Evolutionary conservation across 192 early-diverging fungal genomes (phyloP).

Genomic region (Coemansia sp.): DNA sequence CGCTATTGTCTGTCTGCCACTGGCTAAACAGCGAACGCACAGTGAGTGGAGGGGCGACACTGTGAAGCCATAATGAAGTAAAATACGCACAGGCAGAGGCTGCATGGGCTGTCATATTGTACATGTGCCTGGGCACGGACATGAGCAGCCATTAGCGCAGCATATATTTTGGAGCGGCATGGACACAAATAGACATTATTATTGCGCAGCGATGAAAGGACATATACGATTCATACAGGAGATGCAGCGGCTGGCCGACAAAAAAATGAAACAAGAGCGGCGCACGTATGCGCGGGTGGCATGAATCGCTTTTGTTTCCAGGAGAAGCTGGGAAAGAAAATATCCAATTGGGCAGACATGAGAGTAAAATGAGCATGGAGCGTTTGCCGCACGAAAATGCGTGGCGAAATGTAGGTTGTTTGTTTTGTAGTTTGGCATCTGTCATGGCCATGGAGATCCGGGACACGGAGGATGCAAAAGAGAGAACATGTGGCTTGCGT

Average conservation of each 20-base stretch:
- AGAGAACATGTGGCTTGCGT: constrained; percentile 8
- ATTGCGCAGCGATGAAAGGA: background rate
- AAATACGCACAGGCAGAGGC: background rate
- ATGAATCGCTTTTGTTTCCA: background rate
- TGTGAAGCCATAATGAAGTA: constrained; percentile 7
- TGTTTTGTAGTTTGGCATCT: constrained; percentile 4
- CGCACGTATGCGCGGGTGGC: background rate
- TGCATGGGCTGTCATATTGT: constrained; percentile 2
- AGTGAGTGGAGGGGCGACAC: background rate
- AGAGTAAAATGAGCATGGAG: background rate
- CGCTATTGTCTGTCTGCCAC: background rate
- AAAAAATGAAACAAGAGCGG: background rate
- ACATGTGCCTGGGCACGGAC: constrained; percentile 1
- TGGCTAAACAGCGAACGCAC: background rate
- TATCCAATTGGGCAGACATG: constrained; percentile 6
- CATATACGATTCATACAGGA: constrained; percentile 1
- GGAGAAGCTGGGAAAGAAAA: constrained; percentile 8
- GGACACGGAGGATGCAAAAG: background rate
- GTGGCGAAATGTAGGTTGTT: constrained; percentile 6
- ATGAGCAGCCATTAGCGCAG: background rate
- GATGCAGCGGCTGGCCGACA: background rate
- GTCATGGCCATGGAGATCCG: constrained; percentile 8
- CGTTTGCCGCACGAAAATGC: background rate
- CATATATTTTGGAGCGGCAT: background rate
- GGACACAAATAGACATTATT: background rate